Conservation (phyloP, 805 yeast genomes). For the Lachancea thermotolerans region DNA sequence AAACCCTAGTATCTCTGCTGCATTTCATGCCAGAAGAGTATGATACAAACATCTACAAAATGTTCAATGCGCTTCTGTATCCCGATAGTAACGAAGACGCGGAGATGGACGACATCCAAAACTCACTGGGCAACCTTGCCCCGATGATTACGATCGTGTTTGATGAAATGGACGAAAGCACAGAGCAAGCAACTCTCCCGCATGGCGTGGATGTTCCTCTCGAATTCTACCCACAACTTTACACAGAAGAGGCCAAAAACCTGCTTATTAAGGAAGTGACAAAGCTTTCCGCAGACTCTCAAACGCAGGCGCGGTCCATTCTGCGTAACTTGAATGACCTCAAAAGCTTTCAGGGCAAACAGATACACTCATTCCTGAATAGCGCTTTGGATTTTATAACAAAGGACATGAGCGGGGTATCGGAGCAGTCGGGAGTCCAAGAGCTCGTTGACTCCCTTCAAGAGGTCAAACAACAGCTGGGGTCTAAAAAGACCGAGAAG, state of each 20-base stretch:
- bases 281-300: slow-evolving; percentile 18
- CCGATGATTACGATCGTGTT: slow-evolving; percentile 28
- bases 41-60: slow-evolving; percentile 26
- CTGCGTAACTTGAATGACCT: slow-evolving; percentile 20
- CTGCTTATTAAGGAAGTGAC: slow-evolving; percentile 23
- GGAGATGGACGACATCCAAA: slow-evolving; percentile 15
- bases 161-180: slow-evolving; percentile 27
- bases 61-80: slow-evolving; percentile 28
- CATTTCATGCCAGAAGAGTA: slow-evolving; percentile 32
- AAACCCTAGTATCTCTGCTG: slow-evolving; percentile 23
- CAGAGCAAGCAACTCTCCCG: slow-evolving; percentile 13
- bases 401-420: background rate
- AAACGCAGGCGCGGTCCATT: slow-evolving; percentile 13
- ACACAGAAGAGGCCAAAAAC: slow-evolving; percentile 24
- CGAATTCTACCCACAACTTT: slow-evolving; percentile 31
- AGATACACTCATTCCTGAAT: slow-evolving; percentile 22
- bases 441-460: slow-evolving; percentile 10
- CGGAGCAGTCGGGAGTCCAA: slow-evolving; percentile 3
- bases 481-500: slow-evolving; percentile 11
- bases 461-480: slow-evolving; percentile 13
- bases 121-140: slow-evolving; percentile 23
- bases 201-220: slow-evolving; percentile 29
- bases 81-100: slow-evolving; percentile 21
- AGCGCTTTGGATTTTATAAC: slow-evolving; percentile 25
- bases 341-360: slow-evolving; percentile 30